Percentiles rank a stretch among this genome's conserved stretches.
phyloP scores from a whole-genome alignment of 495 filamentous ascomycete genomes.

The Staphylotrichum tortipilum region DNA sequence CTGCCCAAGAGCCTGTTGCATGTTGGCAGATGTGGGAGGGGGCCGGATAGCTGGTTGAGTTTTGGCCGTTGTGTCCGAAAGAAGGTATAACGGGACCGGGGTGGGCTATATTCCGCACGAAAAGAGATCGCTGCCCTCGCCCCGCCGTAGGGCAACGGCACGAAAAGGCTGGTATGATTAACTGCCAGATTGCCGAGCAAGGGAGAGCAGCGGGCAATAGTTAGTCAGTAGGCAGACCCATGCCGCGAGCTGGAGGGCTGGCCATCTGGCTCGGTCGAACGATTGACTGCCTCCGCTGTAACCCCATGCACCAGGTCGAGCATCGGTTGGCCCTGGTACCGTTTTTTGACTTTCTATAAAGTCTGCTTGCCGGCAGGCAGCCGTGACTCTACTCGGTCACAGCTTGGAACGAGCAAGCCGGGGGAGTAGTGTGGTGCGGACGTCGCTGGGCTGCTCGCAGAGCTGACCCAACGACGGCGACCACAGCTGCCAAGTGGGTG shows the following conservation, averaged over 20 bases:
- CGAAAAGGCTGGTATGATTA: constrained; percentile 16
- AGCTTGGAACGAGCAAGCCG: too few species aligned
- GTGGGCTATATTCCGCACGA: constrained; percentile 36
- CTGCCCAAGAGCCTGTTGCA: constrained; percentile 14
- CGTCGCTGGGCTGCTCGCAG: too few species aligned
- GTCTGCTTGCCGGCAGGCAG: too few species aligned
- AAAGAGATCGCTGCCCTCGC: constrained; percentile 34
- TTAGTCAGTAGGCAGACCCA: neutral
- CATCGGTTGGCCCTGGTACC: neutral
- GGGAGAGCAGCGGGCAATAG: constrained; percentile 9
- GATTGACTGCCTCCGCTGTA: neutral
- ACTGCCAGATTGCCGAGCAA: constrained; percentile 26
- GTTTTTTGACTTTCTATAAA: neutral
- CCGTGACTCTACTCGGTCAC: too few species aligned
- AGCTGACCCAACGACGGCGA: too few species aligned
- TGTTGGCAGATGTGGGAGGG: constrained; percentile 18
- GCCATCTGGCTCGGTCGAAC: too few species aligned
- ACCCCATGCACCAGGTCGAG: constrained; percentile 1
- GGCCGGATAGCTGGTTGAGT: constrained; percentile 17
- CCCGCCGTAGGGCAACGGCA: constrained; percentile 35
- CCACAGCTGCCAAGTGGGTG: too few species aligned
- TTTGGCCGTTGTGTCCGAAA: constrained; percentile 22
- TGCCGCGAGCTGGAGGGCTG: neutral
- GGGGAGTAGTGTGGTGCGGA: too few species aligned
- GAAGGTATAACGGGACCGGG: constrained; percentile 35